Evolutionary conservation across 352 stramenopile genomes (phyloP), one percentile per base, ranked within the genome.

Genomic region (Phytophthora colocasiae): DNA sequence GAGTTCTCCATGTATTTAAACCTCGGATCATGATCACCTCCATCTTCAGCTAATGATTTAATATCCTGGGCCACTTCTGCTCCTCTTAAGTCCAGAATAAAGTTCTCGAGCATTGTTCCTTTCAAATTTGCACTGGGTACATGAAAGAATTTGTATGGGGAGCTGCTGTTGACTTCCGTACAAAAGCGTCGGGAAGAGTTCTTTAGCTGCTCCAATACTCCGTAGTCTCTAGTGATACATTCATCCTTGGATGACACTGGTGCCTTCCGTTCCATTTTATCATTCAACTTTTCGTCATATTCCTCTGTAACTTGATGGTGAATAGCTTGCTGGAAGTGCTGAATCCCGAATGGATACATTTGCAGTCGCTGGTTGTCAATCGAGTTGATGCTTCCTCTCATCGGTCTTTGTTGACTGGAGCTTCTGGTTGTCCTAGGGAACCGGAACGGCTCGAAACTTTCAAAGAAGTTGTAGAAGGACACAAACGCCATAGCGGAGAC

Each of bases 1-100:
- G 61, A 40, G 50, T 66, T 61, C 43, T 61, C 43, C 26, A 45
- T 64, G 39, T 67, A 78, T 22, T 39, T 69, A n/a, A 78, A 64
- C 4, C 70, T 65, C 22, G 70, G 70, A 24, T 78, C 70, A 14
- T 78, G 70, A 0, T 40, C 41, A 3, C 57, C 40, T 2, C 70
- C 71, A 24, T 75, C 57, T 24, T 67, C 44, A 8, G 56, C 68
- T 32, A 66, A 38, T 7, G 19, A 49, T 2, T 47, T 14, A 26
- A 75, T 78, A 49, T 71, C 46, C 7, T 68, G 49, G 3, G 66
- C 52, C 3, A 78, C 36, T 40, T 69, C 8, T 1, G 70, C 49
- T 0, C 44, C 47, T 34, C 61, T 52, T 6, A 73, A 14, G 45
- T 75, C 70, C 48, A 78, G 36, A 10, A n/a, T 17, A 17, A 75